Base-by-base conservation (phyloP, 768 basidiomycete species). In the Termitomyces sp. region DNA sequence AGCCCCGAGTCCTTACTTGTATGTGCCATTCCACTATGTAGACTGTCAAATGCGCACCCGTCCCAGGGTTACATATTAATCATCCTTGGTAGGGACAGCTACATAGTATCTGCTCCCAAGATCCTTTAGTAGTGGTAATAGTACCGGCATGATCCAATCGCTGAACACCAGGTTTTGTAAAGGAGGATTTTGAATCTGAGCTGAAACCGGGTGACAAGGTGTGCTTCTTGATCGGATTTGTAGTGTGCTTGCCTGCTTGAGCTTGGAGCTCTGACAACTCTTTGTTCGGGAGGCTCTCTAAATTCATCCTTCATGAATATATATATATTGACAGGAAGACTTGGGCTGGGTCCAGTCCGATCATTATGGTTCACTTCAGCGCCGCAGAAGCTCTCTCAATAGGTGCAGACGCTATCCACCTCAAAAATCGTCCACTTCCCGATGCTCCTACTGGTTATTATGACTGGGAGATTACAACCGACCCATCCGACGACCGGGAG, bases 401-500 rank as follows among this genome's bases (percentile, higher is more conserved):
- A 26, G 70, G 63, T 16, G 69, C 72, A 2, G 77, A 78, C 57
- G 63, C 69, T 10, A 62, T 64, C 28, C 69, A 75, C 58, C 74
- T 79, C 37, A 66, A 73, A 8, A 63, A 63, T 7, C 70, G 79
- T 10, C 64, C 73, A 26, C 65, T 71, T 1, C 80, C 80, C 7
- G 62, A 59, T 36, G 73, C 79, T 4, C 74, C 75, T 5, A 76
- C 77, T 58, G 79, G 78, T 7, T 73, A 72, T 52, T 81, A 81
- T 62, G 75, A 78, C 60, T 75, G 70, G 65, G 69, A 79, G 62
- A 69, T 73, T 13, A 64, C 66, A 9, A 64, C 68, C 15, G 62
- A 69, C 31, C 67, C 70, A 18, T 64, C 64, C n/a, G 62, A 63
- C 18, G 60, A 63, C 22, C 62, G 59, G 1, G 65, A 73, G 39